phyloP scores from a whole-genome alignment of 108 stramenopile species.

The Skeletonema tropicum region DNA sequence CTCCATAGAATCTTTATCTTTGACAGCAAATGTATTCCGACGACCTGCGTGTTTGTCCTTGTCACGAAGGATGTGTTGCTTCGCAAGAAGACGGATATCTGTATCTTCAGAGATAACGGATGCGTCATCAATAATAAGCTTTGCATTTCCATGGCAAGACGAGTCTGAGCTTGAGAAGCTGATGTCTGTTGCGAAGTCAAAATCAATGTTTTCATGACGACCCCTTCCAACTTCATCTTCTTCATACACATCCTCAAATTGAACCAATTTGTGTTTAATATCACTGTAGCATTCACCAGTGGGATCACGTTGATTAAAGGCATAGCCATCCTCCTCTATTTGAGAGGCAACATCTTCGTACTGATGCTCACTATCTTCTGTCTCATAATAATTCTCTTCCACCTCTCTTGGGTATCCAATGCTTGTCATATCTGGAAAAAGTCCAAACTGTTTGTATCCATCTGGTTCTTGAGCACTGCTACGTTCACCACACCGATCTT shows the following conservation, averaged over 20 bases:
- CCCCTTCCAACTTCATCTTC: not conserved
- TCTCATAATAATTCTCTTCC: not conserved
- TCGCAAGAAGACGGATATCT: slow-evolving; percentile 22
- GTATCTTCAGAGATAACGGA: slow-evolving; percentile 48
- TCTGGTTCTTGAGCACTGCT: slow-evolving; percentile 18
- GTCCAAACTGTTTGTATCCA: slow-evolving; percentile 17
- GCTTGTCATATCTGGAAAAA: slow-evolving; percentile 14
- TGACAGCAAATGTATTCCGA: slow-evolving; percentile 23
- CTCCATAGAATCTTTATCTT: slow-evolving; percentile 52
- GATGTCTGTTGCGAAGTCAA: slow-evolving; percentile 7
- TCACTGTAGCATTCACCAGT: not conserved
- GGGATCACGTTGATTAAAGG: not conserved
- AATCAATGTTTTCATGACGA: not conserved
- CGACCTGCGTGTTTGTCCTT: not conserved
- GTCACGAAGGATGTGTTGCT: slow-evolving; percentile 2
- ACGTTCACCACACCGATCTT: not conserved
- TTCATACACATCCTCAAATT: not conserved
- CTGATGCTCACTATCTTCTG: not conserved
- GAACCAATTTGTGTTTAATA: not conserved
- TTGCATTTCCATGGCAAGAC: not conserved
- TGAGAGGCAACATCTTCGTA: not conserved
- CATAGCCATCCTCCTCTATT: not conserved
- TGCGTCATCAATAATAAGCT: slow-evolving; percentile 27
- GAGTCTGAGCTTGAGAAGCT: slow-evolving; percentile 1
- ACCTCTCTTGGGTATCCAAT: not conserved